Conservation (phyloP, 2,329 filamentous ascomycete genomes). For the Ophiostoma perfectum region DNA sequence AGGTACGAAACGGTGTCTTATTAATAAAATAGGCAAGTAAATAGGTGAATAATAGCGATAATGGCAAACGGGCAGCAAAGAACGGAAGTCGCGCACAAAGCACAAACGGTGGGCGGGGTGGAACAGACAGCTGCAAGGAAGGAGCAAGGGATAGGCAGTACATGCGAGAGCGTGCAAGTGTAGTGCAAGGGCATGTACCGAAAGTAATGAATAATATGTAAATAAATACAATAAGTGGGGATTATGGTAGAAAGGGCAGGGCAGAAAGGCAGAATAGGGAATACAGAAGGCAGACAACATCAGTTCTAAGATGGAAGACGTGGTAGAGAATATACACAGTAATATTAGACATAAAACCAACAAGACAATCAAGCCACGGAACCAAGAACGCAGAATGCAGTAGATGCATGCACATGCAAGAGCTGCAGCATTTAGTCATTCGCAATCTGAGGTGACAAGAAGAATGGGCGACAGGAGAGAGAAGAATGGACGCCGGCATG, state of each 20-base stretch:
- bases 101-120: background rate
- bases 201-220: no score
- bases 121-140: constrained; percentile 2
- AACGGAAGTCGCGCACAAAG: constrained; percentile 7
- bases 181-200: background rate
- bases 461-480: background rate
- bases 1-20: no score
- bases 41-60: background rate
- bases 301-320: no score
- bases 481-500: background rate
- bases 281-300: no score
- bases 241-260: no score
- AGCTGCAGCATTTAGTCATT: background rate
- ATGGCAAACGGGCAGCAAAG: background rate
- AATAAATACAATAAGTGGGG: no score
- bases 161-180: background rate
- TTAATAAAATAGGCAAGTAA: background rate
- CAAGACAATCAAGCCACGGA: background rate
- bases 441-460: background rate
- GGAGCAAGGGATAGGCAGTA: background rate
- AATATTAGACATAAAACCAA: no score
- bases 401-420: constrained; percentile 9
- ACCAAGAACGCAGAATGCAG: background rate
- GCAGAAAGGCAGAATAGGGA: no score
- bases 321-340: no score